phyloP scores from a whole-genome alignment of 129 eudicot genomes.

The Escallonia herrerae region DNA sequence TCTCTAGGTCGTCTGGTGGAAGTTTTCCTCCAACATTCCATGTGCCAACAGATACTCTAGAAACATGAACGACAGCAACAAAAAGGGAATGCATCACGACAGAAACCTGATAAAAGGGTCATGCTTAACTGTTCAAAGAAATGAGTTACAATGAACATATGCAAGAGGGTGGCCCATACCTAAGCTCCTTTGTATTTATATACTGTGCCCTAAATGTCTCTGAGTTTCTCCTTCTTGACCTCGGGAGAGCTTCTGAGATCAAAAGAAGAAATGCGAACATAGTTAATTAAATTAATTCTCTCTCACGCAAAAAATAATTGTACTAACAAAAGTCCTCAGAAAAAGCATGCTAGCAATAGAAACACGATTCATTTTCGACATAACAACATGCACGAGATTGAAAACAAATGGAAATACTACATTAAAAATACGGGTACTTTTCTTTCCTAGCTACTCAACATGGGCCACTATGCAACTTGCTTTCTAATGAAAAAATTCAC shows the following conservation, averaged over 20 bases:
- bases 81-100: background rate
- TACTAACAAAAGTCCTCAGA: background rate
- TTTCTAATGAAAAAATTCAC: no score
- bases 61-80: slow-evolving; percentile 10
- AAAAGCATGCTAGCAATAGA: background rate
- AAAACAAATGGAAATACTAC: background rate
- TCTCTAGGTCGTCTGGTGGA: slow-evolving; percentile 78
- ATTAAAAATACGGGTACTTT: background rate
- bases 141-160: slow-evolving; percentile 4
- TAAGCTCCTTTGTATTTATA: slow-evolving; percentile 72
- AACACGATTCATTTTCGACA: background rate
- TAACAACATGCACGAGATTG: background rate
- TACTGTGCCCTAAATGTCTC: slow-evolving; percentile 84
- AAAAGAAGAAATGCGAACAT: slow-evolving; percentile 7
- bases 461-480: no score
- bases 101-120: no score
- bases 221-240: slow-evolving; percentile 73
- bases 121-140: background rate
- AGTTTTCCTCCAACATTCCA: slow-evolving; percentile 90
- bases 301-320: background rate
- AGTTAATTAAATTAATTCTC: background rate
- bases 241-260: slow-evolving; percentile 59
- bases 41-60: slow-evolving; percentile 74
- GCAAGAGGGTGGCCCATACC: slow-evolving; percentile 25
- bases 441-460: no score